phyloP scores from a whole-genome alignment of 257 asterid genomes.

The Solanum etuberosum region DNA sequence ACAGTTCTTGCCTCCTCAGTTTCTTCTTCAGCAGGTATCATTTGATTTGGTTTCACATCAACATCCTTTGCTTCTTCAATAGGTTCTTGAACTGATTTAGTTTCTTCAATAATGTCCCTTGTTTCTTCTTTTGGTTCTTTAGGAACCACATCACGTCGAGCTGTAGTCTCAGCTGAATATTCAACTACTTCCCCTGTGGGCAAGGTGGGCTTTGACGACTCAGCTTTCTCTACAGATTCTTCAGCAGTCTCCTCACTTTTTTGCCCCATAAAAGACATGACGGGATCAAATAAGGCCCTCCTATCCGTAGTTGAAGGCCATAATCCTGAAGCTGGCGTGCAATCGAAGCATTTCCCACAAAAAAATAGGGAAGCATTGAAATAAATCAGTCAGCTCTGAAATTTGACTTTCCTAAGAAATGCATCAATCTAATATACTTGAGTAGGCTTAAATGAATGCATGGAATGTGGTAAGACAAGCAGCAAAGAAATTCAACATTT shows the following conservation, averaged over 20 bases:
- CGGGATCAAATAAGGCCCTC: conserved; percentile 61
- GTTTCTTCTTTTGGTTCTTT: conserved; percentile 32
- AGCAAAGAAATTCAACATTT: not conserved
- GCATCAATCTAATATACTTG: not conserved
- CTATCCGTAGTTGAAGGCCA: conserved; percentile 64
- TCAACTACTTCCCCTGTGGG: conserved; percentile 23
- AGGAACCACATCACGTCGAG: conserved; percentile 18
- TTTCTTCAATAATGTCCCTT: conserved; percentile 4
- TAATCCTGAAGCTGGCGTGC: conserved; percentile 50
- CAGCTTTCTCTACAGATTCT: conserved; percentile 33
- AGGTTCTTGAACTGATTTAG: not conserved
- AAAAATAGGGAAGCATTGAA: not conserved
- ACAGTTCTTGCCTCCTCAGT: conserved; percentile 15
- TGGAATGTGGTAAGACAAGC: not conserved
- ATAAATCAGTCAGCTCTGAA: not conserved
- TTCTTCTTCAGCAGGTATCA: conserved; percentile 1
- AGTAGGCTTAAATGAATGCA: conserved; percentile 4
- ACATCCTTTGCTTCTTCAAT: not conserved
- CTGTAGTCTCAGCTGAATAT: conserved; percentile 16
- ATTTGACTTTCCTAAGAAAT: not conserved
- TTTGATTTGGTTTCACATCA: conserved; percentile 2
- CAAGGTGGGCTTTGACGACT: conserved; percentile 21
- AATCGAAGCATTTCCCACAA: not conserved
- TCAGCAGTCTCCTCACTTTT: conserved; percentile 31
- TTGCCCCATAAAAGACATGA: conserved; percentile 68